phyloP scores from a whole-genome alignment of 331 rosid species.

The Cydonia oblonga region DNA sequence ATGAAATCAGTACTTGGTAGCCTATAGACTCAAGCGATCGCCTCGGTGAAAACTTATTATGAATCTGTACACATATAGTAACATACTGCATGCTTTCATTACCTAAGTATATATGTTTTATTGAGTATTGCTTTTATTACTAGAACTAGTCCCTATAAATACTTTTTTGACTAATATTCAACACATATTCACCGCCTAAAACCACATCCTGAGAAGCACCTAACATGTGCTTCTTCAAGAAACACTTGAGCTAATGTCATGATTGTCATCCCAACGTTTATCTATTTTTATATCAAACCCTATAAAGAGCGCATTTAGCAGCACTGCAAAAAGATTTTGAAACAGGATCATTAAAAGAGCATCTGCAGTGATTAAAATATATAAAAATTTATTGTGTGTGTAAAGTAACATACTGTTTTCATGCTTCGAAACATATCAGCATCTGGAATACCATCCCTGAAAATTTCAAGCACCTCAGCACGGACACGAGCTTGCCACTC shows the following conservation, averaged over 20 bases:
- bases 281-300: not conserved
- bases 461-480: conserved; percentile 16
- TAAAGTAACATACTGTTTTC: conserved; percentile 33
- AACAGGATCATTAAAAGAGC: not conserved
- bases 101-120: not conserved
- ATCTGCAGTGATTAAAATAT: not conserved
- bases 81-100: not conserved
- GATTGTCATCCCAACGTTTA: no score
- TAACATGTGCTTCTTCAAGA: not conserved
- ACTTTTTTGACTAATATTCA: no score
- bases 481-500: conserved; percentile 35
- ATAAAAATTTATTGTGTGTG: no score
- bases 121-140: no score
- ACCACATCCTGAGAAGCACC: no score
- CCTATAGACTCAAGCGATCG: no score
- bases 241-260: not conserved
- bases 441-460: conserved; percentile 8
- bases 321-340: not conserved
- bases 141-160: no score
- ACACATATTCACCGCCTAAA: no score
- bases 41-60: not conserved
- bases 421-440: conserved; percentile 34
- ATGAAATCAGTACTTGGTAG: not conserved
- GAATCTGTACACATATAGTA: not conserved
- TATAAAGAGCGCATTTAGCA: not conserved